These are phyloP conservation scores for Phytophthora melonis DNA, from an alignment of 352 stramenopile genomes.

Conservation along the genomic window DNA sequence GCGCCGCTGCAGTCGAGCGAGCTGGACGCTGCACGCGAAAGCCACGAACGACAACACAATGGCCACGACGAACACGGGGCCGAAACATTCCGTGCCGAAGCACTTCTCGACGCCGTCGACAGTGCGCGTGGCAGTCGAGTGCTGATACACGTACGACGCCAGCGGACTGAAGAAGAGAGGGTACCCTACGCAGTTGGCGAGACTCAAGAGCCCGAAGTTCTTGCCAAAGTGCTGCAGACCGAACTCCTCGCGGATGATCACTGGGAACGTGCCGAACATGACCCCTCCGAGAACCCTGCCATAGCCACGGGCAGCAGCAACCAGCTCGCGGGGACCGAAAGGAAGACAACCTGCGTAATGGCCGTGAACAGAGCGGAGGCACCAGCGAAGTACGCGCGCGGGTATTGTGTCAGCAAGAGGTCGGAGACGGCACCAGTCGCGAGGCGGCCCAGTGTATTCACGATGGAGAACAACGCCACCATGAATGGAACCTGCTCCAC, in stretches of 20 bases:
- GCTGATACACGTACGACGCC: conserved; percentile 79
- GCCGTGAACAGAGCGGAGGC: conserved; percentile 60
- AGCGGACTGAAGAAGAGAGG: conserved; percentile 82
- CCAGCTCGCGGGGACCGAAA: conserved; percentile 51
- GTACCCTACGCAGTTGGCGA: conserved; percentile 87
- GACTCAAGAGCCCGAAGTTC: conserved; percentile 84
- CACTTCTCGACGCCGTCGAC: conserved; percentile 62
- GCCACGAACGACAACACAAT: conserved; percentile 65
- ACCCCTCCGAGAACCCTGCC: conserved; percentile 76
- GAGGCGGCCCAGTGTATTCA: conserved; percentile 75
- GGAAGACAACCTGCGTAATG: conserved; percentile 60
- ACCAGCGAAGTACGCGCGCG: conserved; percentile 66
- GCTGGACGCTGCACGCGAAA: conserved; percentile 56
- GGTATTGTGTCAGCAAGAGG: conserved; percentile 47
- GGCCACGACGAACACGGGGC: conserved; percentile 68
- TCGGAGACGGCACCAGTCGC: conserved; percentile 73
- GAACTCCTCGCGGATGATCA: conserved; percentile 86
- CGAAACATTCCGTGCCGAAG: conserved; percentile 67
- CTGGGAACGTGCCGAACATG: conserved; percentile 85
- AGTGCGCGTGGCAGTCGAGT: conserved; percentile 24
- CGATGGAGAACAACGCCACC: conserved; percentile 81
- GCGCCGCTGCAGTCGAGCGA: conserved; percentile 48
- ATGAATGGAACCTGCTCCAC: conserved; percentile 76
- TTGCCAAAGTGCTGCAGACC: conserved; percentile 83
- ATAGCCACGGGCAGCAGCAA: conserved; percentile 66